Conservation (phyloP, 352 stramenopile species). For the Plasmopara muralis region DNA sequence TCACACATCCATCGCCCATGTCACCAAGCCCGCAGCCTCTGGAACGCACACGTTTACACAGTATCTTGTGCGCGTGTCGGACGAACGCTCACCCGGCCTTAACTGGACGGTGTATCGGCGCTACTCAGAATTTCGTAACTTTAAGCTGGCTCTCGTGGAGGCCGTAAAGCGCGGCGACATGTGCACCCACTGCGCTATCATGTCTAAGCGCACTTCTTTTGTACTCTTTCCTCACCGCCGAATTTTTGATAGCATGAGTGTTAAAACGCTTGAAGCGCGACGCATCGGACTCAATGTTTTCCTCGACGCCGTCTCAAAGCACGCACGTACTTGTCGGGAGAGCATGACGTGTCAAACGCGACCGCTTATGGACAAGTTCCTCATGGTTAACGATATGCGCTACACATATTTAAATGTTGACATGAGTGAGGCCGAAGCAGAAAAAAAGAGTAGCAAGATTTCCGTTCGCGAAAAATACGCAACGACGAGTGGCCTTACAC, state of each 20-base stretch:
- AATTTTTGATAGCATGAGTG: conserved; percentile 64
- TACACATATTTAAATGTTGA: conserved; percentile 85
- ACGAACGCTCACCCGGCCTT: conserved; percentile 58
- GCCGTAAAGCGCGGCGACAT: conserved; percentile 59
- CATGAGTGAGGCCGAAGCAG: conserved; percentile 49
- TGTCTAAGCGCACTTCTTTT: conserved; percentile 76
- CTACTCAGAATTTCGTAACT: conserved; percentile 79
- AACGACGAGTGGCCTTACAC: conserved; percentile 18
- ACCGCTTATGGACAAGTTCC: conserved; percentile 78
- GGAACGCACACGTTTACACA: conserved; percentile 70
- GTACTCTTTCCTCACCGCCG: conserved; percentile 74
- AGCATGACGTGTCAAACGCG: conserved; percentile 66
- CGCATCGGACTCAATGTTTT: conserved; percentile 70
- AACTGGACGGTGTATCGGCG: conserved; percentile 82
- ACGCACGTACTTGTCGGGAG: conserved; percentile 69
- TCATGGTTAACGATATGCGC: conserved; percentile 85
- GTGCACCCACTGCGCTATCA: conserved; percentile 69
- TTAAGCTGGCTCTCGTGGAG: conserved; percentile 57
- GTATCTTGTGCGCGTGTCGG: conserved; percentile 79
- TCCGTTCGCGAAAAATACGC: conserved; percentile 23
- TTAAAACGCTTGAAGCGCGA: conserved; percentile 69
- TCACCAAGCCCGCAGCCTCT: conserved; percentile 52
- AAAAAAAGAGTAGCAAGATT: conserved; percentile 38
- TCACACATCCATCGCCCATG: conserved; percentile 74
- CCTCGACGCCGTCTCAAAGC: conserved; percentile 64